Evolutionary conservation across 2,329 filamentous ascomycete genomes (phyloP), one percentile per base, ranked within the genome.

Genomic region (Dactylellina leptospora): DNA sequence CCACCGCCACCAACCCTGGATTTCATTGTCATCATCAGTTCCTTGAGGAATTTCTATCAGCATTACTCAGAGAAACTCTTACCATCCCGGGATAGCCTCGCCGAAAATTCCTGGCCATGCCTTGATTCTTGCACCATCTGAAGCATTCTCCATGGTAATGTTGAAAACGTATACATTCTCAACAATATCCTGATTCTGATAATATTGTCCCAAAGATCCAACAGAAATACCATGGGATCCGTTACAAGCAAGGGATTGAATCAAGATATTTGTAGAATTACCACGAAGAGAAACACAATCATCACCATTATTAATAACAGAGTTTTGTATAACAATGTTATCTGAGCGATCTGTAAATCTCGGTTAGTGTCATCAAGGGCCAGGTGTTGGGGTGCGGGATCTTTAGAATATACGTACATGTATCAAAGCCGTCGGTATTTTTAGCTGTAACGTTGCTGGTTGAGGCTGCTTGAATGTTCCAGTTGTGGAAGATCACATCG

Each of bases 381-480:
- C 6, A 6, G 13, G 13, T 13, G 6, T 6, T 13, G 13, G 13
- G 13, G 6, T 13, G 6, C 30, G 30, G 30, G 13, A 6, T 33
- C 30, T 13, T 6, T 33, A 6, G 16, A 44, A 18, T n/a, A 44
- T n/a, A 6, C 38, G 38, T 44, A 44, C 38, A 87, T 0, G 84
- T 88, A 74, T 88, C 85, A 84, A 85, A 86, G 27, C 85, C 86
- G 76, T 89, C 87, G 0, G 87, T 89, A 78, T 90, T 90, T 78
- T 87, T 86, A 1, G 87, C 86, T 5, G 78, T 76, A 74, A 86
- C 84, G 10, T 78, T 78, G 76, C 82, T 85, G 16, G 77, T 81
- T 74, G 82, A 86, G 45, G 78, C 82, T 0, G 86, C 87, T 8
- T 80, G 80, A 74, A 90, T 86, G 69, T 85, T 81, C 75, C 90